Base-by-base conservation (phyloP, 140 eudicot genomes). In the Ambrosia hybrid region DNA sequence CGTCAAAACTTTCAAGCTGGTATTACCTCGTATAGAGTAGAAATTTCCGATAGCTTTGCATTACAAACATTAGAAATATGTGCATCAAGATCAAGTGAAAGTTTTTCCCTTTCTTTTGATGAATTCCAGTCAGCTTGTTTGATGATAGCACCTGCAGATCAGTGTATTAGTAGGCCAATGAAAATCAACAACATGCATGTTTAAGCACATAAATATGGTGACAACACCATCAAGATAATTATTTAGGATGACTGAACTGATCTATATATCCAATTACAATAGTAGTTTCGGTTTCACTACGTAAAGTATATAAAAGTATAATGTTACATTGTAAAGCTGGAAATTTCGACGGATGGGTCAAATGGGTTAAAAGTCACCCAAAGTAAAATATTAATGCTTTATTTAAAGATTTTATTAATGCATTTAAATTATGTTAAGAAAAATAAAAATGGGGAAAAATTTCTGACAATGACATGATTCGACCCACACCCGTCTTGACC, bases 91-190 rank as follows among this genome's bases (percentile, higher is more conserved):
- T 89, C 96, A 66, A 82, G 84, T 6, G 59, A 72, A 79, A 86
- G 88, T 46, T 89, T 89, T 26, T 89, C 96, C 63, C 88, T 80
- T 15, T 68, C 84, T 82, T 75, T 86, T 3, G 88, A 79, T 70
- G 85, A 39, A 77, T 86, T 86, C 90, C 92, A 89, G 38, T 80
- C 83, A 51, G 88, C 84, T 75, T 84, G 96, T 72, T 77, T 66
- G 68, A 86, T 39, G 37, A 75, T 73, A 68, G 86, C 88, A 70
- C 84, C 96, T 89, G 79, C 14, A 51, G 37, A 69, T 66, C 45
- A 45, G 46, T 77, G 53, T 53, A 39, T 73, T n/a, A n/a, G n/a
- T 62, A 62, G 60, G 4, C 48, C 45, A 46, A 6, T 37, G 49
- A 62, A 33, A 38, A 66, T 55, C 55, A 10, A 57, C 49, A 64